phyloP scores from a whole-genome alignment of 305 asterid species.

The Vinca major region DNA sequence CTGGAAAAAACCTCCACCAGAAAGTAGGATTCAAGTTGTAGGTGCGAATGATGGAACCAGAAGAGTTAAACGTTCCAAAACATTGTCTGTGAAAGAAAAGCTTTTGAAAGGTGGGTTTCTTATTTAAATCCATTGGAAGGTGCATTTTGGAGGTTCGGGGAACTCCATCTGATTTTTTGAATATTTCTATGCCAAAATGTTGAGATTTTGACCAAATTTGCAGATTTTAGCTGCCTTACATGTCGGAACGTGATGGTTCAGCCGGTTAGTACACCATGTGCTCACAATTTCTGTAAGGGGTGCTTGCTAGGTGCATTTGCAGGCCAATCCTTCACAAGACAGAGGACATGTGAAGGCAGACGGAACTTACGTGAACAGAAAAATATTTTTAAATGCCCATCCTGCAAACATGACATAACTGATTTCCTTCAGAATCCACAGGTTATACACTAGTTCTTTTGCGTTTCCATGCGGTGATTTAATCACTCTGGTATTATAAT shows the following conservation, averaged over 20 bases:
- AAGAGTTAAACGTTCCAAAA: slow-evolving; percentile 33
- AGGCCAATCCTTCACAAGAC: slow-evolving; percentile 58
- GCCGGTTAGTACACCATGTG: slow-evolving; percentile 89
- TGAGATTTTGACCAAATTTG: slow-evolving; percentile 9
- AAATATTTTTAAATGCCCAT: slow-evolving; percentile 77
- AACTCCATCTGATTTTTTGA: neutral
- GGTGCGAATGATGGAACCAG: slow-evolving; percentile 31
- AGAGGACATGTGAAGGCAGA: slow-evolving; percentile 63
- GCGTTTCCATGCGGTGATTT: neutral
- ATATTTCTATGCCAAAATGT: neutral
- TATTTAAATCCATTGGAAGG: neutral
- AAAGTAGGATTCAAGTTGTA: slow-evolving; percentile 32
- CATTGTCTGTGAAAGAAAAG: slow-evolving; percentile 39
- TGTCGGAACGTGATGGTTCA: slow-evolving; percentile 69
- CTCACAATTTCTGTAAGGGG: slow-evolving; percentile 81
- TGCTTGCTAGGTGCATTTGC: slow-evolving; percentile 77
- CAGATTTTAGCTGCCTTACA: slow-evolving; percentile 72
- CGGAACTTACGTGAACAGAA: slow-evolving; percentile 70
- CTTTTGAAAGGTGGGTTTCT: slow-evolving; percentile 60
- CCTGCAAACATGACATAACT: slow-evolving; percentile 59
- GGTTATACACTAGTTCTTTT: slow-evolving; percentile 28
- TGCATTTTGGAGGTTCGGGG: neutral
- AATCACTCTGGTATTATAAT: neutral
- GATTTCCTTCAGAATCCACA: slow-evolving; percentile 82
- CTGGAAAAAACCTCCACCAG: slow-evolving; percentile 68